Conservation (phyloP, 1,284 basidiomycete species). For the Ganoderma sinense region DNA sequence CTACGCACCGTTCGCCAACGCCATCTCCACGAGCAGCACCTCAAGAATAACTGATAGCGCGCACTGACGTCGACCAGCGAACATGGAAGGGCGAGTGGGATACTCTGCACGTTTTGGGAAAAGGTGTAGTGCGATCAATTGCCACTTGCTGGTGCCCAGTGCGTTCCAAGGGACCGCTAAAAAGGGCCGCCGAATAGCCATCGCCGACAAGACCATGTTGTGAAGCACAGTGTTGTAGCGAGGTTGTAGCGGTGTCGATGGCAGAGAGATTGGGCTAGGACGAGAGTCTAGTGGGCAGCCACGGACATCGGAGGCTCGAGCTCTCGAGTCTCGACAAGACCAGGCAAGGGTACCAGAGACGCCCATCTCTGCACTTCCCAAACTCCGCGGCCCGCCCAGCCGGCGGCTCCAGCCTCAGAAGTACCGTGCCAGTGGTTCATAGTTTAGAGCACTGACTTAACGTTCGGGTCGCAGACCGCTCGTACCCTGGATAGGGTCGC, state of each 20-base stretch:
- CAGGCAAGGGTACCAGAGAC: no score
- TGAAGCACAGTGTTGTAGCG: background rate
- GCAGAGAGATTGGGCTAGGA: background rate
- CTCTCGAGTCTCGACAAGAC: no score
- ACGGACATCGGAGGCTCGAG: no score
- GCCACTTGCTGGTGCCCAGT: background rate
- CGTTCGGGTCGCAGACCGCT: no score
- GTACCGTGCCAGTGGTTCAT: no score
- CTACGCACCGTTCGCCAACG: background rate
- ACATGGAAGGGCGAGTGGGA: background rate
- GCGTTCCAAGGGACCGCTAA: background rate
- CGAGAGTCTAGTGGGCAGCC: background rate
- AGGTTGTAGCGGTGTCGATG: background rate
- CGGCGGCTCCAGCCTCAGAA: background rate
- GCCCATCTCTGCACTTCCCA: no score
- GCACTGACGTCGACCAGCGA: background rate
- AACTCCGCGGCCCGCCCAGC: background rate
- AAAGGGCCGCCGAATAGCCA: background rate
- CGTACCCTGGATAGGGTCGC: no score
- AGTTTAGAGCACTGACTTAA: no score
- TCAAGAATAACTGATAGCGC: background rate
- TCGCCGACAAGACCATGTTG: background rate
- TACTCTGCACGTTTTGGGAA: background rate
- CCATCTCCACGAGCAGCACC: background rate
- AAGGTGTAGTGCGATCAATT: background rate